These are phyloP conservation scores for Globisporangium orthogonon DNA, from an alignment of 352 stramenopile species.

Conservation along the genomic window DNA sequence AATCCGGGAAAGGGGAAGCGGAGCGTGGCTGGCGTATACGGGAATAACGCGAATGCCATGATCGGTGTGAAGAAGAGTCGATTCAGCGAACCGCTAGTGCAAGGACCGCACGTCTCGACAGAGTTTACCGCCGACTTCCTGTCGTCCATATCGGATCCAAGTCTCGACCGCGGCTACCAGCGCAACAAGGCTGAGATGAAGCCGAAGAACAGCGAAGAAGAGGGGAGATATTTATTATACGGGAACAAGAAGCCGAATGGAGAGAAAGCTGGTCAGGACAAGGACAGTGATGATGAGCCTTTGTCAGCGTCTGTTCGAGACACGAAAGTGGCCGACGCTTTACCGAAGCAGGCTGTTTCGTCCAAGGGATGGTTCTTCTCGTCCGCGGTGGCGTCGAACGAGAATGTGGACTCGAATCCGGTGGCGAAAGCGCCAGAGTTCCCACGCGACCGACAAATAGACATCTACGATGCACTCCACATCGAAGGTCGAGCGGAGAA, in stretches of 20 bases:
- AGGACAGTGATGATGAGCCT: constrained; percentile 10
- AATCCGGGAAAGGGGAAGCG: constrained; percentile 5
- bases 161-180: background rate
- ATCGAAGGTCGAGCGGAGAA: constrained; percentile 31
- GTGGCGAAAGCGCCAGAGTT: constrained; percentile 12
- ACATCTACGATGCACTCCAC: constrained; percentile 52
- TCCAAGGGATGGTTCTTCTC: constrained; percentile 2
- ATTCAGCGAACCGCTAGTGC: constrained; percentile 15
- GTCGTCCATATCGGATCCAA: constrained; percentile 4
- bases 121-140: constrained; percentile 7
- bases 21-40: constrained; percentile 8
- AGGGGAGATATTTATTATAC: constrained; percentile 39
- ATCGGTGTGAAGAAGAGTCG: constrained; percentile 11
- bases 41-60: no score
- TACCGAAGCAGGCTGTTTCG: background rate
- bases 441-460: constrained; percentile 39
- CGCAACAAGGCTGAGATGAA: background rate
- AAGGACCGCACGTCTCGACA: background rate
- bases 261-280: background rate
- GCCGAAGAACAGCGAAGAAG: background rate
- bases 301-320: background rate
- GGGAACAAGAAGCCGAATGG: constrained; percentile 13
- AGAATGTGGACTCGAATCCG: constrained; percentile 7
- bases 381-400: constrained; percentile 3
- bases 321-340: background rate